A percentile compares a stretch with the other conserved stretches of the same genome.
phyloP scores from a whole-genome alignment of 331 rosid genomes.

The Stylosanthes scabra region DNA sequence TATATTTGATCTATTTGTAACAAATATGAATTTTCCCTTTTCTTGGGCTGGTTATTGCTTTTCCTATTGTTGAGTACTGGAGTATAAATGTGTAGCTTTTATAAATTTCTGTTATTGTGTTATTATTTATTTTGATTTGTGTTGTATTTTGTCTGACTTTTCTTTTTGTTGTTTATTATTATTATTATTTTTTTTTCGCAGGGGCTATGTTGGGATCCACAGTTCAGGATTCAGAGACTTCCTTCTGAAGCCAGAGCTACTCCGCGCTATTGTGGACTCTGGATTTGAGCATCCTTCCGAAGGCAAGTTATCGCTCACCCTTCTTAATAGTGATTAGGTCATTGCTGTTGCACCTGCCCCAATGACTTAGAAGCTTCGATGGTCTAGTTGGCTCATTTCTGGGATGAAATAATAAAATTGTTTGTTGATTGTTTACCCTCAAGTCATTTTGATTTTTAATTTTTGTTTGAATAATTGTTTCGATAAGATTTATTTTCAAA shows the following conservation, averaged over 20 bases:
- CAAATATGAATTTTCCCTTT: not conserved
- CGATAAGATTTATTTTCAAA: not conserved
- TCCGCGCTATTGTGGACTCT: conserved; percentile 94
- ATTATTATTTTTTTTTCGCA: conserved; percentile 8
- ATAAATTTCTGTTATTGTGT: not conserved
- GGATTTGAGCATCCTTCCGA: conserved; percentile 99
- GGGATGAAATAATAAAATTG: not conserved
- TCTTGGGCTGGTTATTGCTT: not conserved
- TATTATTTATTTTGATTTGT: no score
- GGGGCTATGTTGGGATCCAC: conserved; percentile 99
- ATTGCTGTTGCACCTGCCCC: not conserved
- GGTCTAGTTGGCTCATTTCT: not conserved
- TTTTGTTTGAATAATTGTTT: not conserved
- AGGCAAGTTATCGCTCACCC: conserved; percentile 76
- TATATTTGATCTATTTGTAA: not conserved
- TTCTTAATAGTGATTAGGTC: no score
- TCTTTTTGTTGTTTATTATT: not conserved
- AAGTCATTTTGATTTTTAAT: not conserved
- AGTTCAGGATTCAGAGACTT: conserved; percentile 99
- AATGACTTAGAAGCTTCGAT: not conserved
- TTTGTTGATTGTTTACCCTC: not conserved
- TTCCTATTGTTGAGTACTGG: not conserved
- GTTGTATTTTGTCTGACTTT: not conserved
- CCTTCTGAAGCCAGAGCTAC: conserved; percentile 98
- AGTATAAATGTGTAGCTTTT: no score